A percentile compares a stretch with the other conserved stretches of the same genome.
Evolutionary conservation across 805 yeast species (phyloP).

Genomic region (Zygotorulaspora sp.): DNA sequence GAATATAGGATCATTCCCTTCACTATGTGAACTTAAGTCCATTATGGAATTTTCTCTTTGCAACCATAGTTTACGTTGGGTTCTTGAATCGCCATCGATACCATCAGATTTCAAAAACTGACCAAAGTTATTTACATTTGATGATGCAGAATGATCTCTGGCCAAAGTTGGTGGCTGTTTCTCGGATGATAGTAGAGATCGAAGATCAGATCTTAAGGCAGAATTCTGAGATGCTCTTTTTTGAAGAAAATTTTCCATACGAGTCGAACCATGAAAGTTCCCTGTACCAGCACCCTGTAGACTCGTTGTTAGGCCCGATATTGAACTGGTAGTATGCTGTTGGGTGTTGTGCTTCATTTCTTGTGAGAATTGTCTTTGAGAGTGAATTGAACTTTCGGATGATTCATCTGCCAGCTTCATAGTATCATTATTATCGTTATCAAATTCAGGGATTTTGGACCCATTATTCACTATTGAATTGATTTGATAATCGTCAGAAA

Average conservation of each 20-base stretch:
- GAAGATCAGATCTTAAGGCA: conserved; percentile 10
- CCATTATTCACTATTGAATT: neutral
- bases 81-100: conserved; percentile 54
- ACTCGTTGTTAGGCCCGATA: conserved; percentile 32
- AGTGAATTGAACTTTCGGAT: neutral
- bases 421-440: conserved; percentile 3
- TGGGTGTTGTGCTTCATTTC: conserved; percentile 2
- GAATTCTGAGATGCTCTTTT: conserved; percentile 15
- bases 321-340: conserved; percentile 28
- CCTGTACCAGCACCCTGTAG: conserved; percentile 24
- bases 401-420: neutral
- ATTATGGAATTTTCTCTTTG: conserved; percentile 70
- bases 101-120: conserved; percentile 40
- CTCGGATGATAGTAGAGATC: conserved; percentile 8
- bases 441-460: conserved; percentile 3
- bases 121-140: conserved; percentile 36
- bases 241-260: conserved; percentile 12
- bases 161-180: conserved; percentile 5
- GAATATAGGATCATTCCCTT: conserved; percentile 25
- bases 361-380: conserved; percentile 2
- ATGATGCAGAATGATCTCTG: conserved; percentile 7
- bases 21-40: conserved; percentile 43
- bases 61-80: conserved; percentile 80
- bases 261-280: conserved; percentile 8
- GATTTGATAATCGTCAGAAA: conserved; percentile 11